A percentile compares a stretch with the other conserved stretches of the same genome.
Conservation (phyloP, 139 green algal genomes). For the Volvox africanus region DNA sequence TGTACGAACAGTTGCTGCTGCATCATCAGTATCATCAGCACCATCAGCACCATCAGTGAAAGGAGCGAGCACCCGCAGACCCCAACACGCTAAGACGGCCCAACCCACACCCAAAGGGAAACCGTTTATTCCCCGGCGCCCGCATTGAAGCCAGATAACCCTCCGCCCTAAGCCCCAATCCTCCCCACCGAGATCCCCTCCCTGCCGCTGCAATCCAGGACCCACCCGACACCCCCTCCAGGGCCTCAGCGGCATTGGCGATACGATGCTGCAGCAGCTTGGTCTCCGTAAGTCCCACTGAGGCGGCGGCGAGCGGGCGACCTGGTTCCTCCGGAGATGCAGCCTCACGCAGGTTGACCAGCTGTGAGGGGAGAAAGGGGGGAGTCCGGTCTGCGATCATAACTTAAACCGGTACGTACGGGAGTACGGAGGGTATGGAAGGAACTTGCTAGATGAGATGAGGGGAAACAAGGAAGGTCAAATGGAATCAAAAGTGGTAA, state of each 20-base stretch:
- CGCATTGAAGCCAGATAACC: neutral
- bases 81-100: neutral
- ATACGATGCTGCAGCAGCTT: constrained; percentile 51
- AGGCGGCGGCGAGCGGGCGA: constrained; percentile 13
- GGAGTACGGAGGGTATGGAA: too few species aligned
- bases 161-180: neutral
- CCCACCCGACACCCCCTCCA: constrained; percentile 21
- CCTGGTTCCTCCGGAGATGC: neutral
- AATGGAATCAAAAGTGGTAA: too few species aligned
- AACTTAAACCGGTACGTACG: too few species aligned
- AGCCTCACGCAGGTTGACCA: constrained; percentile 50
- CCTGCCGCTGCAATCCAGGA: too few species aligned
- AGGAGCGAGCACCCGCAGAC: neutral
- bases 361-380: constrained; percentile 6
- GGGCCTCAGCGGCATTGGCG: neutral
- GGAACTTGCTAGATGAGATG: too few species aligned
- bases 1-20: too few species aligned
- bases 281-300: constrained; percentile 46
- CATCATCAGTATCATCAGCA: too few species aligned
- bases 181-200: too few species aligned
- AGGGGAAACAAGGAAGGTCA: too few species aligned
- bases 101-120: too few species aligned
- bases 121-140: neutral
- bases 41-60: too few species aligned
- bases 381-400: too few species aligned